These are phyloP conservation scores for Moesziomyces antarcticus DNA, from an alignment of 1,284 basidiomycete species.

Conservation along the genomic window DNA sequence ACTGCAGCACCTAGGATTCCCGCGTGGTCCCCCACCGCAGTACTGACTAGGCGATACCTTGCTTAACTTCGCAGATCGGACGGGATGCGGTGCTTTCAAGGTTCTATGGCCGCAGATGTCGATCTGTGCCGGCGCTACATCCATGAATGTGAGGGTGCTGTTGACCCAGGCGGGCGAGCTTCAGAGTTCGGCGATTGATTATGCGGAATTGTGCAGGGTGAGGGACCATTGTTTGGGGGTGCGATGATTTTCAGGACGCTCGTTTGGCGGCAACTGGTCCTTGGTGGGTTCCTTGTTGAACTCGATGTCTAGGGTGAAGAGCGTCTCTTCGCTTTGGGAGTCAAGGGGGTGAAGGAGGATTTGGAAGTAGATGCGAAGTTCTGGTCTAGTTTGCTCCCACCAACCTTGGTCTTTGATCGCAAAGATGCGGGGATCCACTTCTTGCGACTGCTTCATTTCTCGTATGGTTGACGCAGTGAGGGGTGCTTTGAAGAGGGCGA, in stretches of 20 bases:
- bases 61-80: slow-evolving; percentile 84
- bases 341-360: background rate
- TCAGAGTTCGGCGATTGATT: too few relatives aligned
- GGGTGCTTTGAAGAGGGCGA: slow-evolving; percentile 4
- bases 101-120: slow-evolving; percentile 40
- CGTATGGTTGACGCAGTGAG: background rate
- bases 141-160: too few relatives aligned
- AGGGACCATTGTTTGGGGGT: background rate
- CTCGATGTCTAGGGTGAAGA: background rate
- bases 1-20: slow-evolving; percentile 78
- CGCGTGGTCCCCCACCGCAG: slow-evolving; percentile 83
- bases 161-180: too few relatives aligned
- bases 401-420: background rate
- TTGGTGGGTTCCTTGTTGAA: background rate
- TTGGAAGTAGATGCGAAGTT: slow-evolving; percentile 12
- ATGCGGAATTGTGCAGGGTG: background rate
- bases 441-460: background rate
- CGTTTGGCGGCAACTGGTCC: background rate
- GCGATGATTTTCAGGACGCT: background rate
- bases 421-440: slow-evolving; percentile 1
- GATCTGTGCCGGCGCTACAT: too few relatives aligned
- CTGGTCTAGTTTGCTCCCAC: slow-evolving; percentile 8
- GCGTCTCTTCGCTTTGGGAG: background rate
- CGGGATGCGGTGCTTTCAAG: slow-evolving; percentile 83
- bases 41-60: slow-evolving; percentile 81